These are phyloP conservation scores for Avena insularis DNA, from an alignment of 176 grass and related monocot genomes.

Conservation along the genomic window DNA sequence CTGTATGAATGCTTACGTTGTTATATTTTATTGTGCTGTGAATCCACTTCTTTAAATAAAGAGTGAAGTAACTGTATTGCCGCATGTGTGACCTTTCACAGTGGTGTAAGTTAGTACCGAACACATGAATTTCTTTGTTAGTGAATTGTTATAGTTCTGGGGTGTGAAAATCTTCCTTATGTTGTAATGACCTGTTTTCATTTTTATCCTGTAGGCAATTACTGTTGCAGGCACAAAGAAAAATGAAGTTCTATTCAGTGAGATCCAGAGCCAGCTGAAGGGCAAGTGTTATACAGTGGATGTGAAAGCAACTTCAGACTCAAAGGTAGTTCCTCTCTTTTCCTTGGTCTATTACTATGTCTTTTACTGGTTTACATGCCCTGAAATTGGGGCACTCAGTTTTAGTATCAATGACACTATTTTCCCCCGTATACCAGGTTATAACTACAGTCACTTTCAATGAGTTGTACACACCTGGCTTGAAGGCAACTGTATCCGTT, in stretches of 20 bases:
- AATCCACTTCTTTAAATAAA: neutral
- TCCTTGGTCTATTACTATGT: neutral
- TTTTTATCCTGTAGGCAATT: constrained; percentile 57
- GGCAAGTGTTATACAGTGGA: constrained; percentile 59
- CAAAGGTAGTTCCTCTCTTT: constrained; percentile 49
- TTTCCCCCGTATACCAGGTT: constrained; percentile 52
- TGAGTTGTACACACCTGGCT: constrained; percentile 61
- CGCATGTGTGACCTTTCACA: neutral
- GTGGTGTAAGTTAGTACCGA: neutral
- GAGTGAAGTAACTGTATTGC: neutral
- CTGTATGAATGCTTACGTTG: neutral
- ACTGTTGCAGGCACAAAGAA: constrained; percentile 61
- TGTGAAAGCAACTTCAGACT: constrained; percentile 83
- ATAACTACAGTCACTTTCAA: constrained; percentile 64
- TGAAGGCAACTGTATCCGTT: constrained; percentile 71
- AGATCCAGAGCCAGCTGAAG: constrained; percentile 76
- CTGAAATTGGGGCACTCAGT: neutral
- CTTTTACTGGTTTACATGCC: constrained; percentile 7
- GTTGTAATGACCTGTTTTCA: neutral
- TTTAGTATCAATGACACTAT: constrained; percentile 15
- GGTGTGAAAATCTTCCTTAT: neutral
- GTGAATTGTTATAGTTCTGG: neutral
- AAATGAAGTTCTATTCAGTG: constrained; percentile 60
- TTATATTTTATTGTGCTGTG: neutral
- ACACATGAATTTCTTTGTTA: constrained; percentile 29